A percentile compares a stretch with the other conserved stretches of the same genome.
phyloP scores from a whole-genome alignment of 192 early-diverging fungal species.

The Podila epigama region DNA sequence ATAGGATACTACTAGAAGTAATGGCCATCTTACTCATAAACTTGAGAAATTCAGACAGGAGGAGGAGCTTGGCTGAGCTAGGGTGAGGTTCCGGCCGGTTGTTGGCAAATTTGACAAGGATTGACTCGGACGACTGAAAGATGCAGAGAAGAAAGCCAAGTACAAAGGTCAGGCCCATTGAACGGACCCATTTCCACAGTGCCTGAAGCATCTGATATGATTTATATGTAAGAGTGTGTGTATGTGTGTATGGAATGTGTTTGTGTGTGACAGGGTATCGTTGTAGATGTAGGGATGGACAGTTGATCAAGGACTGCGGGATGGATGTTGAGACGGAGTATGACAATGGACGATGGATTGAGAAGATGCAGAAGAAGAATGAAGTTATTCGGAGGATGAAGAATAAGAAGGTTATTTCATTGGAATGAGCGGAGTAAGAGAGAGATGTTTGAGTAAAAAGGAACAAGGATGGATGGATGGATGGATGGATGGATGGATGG shows the following conservation, averaged over 20 bases:
- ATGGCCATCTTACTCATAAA: constrained; percentile 29
- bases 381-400: no score
- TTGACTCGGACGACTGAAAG: constrained; percentile 50
- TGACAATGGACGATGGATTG: no score
- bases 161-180: constrained; percentile 39
- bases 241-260: not conserved
- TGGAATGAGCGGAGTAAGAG: no score
- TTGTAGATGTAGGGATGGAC: not conserved
- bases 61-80: constrained; percentile 40
- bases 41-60: constrained; percentile 48
- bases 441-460: no score
- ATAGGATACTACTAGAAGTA: not conserved
- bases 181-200: constrained; percentile 11
- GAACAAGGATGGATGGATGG: no score
- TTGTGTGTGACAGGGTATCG: not conserved
- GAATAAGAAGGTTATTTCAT: no score
- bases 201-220: constrained; percentile 8
- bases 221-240: not conserved
- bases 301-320: not conserved
- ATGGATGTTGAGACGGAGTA: no score
- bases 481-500: no score
- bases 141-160: constrained; percentile 49
- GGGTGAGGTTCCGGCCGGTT: constrained; percentile 49
- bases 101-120: constrained; percentile 45
- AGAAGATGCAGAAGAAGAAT: no score